A percentile compares a stretch with the other conserved stretches of the same genome.
These are phyloP conservation scores for Naematelia encephala DNA, from an alignment of 768 basidiomycete genomes.

Conservation along the genomic window DNA sequence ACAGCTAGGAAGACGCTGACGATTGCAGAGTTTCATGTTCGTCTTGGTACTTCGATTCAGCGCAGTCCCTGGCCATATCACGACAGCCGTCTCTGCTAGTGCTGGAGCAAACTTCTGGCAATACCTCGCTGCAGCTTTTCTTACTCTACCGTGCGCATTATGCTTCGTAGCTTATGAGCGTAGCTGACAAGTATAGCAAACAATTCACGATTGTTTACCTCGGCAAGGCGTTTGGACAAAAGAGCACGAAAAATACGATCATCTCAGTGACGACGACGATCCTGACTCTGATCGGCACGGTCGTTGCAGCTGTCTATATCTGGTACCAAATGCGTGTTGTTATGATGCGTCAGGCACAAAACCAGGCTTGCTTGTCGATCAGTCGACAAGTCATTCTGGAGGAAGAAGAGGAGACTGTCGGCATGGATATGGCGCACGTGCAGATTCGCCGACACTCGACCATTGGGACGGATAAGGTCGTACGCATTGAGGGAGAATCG, in stretches of 20 bases:
- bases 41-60: conserved; percentile 46
- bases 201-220: conserved; percentile 47
- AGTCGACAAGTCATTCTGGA: background rate
- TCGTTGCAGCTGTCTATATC: conserved; percentile 46
- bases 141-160: conserved; percentile 43
- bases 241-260: conserved; percentile 36
- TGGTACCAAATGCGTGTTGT: conserved; percentile 49
- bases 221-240: conserved; percentile 40
- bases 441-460: background rate
- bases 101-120: conserved; percentile 45
- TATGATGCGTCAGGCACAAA: conserved; percentile 26
- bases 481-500: background rate
- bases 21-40: conserved; percentile 43
- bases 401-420: background rate
- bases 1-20: conserved; percentile 5
- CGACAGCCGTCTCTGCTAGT: conserved; percentile 45
- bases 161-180: conserved; percentile 9
- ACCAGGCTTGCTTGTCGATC: background rate
- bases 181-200: conserved; percentile 21
- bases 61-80: conserved; percentile 47
- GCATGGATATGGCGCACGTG: background rate
- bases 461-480: background rate
- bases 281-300: conserved; percentile 40
- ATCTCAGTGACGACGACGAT: conserved; percentile 36
- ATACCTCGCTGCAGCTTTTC: conserved; percentile 44